A percentile compares a stretch with the other conserved stretches of the same genome.
phyloP scores from a whole-genome alignment of 2,329 filamentous ascomycete genomes.

The Penicillium sp. region DNA sequence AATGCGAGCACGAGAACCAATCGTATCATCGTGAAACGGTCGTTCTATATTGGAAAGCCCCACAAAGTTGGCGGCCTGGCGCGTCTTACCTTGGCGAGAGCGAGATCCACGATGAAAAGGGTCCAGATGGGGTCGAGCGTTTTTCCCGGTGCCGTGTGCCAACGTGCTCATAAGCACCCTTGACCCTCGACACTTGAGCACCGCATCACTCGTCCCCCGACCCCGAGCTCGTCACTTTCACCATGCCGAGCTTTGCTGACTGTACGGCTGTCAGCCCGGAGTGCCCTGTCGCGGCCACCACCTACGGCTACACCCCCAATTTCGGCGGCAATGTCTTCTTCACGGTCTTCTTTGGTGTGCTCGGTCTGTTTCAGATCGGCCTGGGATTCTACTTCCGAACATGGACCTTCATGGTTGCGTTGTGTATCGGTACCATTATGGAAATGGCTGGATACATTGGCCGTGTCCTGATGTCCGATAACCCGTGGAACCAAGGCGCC shows the following conservation, averaged over 20 bases:
- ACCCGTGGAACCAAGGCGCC: slow-evolving; percentile 49
- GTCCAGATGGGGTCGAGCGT: neutral
- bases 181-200: no score
- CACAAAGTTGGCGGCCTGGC: neutral
- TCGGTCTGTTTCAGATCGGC: slow-evolving; percentile 49
- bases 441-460: slow-evolving; percentile 58
- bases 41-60: neutral
- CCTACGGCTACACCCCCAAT: slow-evolving; percentile 55
- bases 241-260: slow-evolving; percentile 23
- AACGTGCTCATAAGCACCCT: no score
- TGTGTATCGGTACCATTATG: slow-evolving; percentile 49
- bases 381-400: slow-evolving; percentile 53
- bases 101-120: slow-evolving; percentile 1
- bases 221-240: neutral
- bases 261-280: slow-evolving; percentile 36
- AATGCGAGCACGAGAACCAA: slow-evolving; percentile 21
- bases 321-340: slow-evolving; percentile 55
- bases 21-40: neutral
- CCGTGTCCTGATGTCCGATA: slow-evolving; percentile 52
- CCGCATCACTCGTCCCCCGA: neutral
- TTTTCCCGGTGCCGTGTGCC: neutral
- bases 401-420: slow-evolving; percentile 55
- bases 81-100: slow-evolving; percentile 1
- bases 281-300: slow-evolving; percentile 49
- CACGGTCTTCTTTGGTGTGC: slow-evolving; percentile 50